Percentiles rank a stretch among this genome's conserved stretches.
phyloP scores from a whole-genome alignment of 106 monocot genomes.

The Acorus gramineus region DNA sequence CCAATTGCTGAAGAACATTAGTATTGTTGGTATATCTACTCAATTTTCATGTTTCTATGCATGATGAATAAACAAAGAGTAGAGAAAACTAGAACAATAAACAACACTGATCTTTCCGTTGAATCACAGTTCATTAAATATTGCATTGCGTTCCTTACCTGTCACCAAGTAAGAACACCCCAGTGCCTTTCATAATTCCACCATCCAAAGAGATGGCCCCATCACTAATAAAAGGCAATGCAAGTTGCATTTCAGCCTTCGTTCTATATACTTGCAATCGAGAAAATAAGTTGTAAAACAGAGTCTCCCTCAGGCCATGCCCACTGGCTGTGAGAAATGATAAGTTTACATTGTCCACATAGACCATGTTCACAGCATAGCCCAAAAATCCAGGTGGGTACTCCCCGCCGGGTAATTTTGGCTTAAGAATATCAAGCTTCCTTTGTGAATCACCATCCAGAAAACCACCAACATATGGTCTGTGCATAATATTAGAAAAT shows the following conservation, averaged over 20 bases:
- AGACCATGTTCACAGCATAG: conserved; percentile 81
- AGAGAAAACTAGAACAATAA: too few species aligned
- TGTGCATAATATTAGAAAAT: conserved; percentile 21
- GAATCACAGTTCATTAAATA: background rate
- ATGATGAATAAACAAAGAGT: too few species aligned
- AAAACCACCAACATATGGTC: conserved; percentile 71
- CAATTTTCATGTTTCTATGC: too few species aligned
- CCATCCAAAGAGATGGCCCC: conserved; percentile 93
- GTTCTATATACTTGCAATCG: conserved; percentile 84
- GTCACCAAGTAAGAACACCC: conserved; percentile 54
- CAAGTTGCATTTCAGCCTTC: conserved; percentile 46
- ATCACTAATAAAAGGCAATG: conserved; percentile 68
- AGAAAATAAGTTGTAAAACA: conserved; percentile 79
- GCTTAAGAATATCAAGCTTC: conserved; percentile 58
- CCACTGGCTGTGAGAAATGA: conserved; percentile 50
- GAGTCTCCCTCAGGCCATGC: conserved; percentile 80
- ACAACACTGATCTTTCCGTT: too few species aligned
- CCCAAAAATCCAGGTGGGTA: conserved; percentile 57
- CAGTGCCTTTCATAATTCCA: conserved; percentile 47
- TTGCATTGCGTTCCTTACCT: conserved; percentile 31
- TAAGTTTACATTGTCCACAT: conserved; percentile 41
- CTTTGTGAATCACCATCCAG: conserved; percentile 64
- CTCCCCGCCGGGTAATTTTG: conserved; percentile 58
- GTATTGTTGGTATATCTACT: too few species aligned
- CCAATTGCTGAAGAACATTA: too few species aligned